Percentiles rank a stretch among this genome's conserved stretches.
Conservation (phyloP, 73 alveolate genomes). For the Paramecium tetraurelia region DNA sequence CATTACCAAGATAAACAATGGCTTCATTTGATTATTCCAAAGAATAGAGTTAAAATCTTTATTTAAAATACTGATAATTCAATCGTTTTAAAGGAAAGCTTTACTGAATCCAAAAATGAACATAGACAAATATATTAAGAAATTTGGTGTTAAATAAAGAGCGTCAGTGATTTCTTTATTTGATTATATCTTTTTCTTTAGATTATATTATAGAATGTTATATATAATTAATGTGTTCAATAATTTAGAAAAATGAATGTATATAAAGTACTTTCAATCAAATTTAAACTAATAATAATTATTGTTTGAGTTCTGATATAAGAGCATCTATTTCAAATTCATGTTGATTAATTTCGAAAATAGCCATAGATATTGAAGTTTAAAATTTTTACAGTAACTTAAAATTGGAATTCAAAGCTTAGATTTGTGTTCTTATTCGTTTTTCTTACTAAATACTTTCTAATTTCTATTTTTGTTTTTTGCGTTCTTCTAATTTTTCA, state of each 20-base stretch:
- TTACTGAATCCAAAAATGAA: background rate
- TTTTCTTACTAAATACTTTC: background rate
- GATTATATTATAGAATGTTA: too few relatives aligned
- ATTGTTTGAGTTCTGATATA: background rate
- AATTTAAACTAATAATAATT: background rate
- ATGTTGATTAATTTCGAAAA: background rate
- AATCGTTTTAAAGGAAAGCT: background rate
- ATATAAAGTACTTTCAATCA: background rate
- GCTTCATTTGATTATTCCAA: slow-evolving; percentile 4
- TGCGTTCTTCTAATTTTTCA: background rate
- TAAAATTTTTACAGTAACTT: background rate
- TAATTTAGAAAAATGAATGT: background rate
- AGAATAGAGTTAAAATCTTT: background rate
- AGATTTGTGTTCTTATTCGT: background rate
- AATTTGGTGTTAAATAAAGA: background rate
- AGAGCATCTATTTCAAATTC: background rate
- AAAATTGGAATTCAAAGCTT: background rate
- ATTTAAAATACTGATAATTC: background rate
- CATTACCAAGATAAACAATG: background rate
- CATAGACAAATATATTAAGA: background rate
- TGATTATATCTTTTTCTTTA: background rate
- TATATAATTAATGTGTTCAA: background rate
- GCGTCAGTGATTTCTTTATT: background rate
- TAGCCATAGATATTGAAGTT: background rate
- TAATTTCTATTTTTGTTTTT: background rate